Base-by-base conservation (phyloP, 2,329 filamentous ascomycete species). In the Chaetomiaceae sp. region DNA sequence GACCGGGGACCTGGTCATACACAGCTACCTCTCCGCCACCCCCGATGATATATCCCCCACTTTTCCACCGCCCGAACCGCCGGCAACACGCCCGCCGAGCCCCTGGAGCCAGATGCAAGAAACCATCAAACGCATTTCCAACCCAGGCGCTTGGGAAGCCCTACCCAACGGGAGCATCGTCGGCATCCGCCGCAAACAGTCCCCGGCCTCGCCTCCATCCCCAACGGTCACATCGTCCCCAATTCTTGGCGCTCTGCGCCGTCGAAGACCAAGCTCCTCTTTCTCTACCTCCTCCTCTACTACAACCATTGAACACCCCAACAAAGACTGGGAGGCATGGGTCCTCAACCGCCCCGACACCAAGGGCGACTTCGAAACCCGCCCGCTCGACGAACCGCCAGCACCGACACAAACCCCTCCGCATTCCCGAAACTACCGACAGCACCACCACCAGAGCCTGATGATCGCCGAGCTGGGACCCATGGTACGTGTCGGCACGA, bases 381-480 rank as follows among this genome's bases (percentile, higher is more conserved):
- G 60, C 26, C 69, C 70, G 8, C 65, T 79, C 11, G 67, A 69
- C 43, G 55, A 63, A 6, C 29, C 29, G 29, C 12, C 12, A 26
- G 6, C 35, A 3, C 8, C 18, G 9, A 32, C n/a, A 14, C 3
- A n/a, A 32, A 7, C n/a, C n/a, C n/a, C n/a, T n/a, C n/a, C n/a
- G n/a, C 29, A 6, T 32, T 6, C 4, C 29, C 29, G 11, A n/a
- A 6, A n/a, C 12, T 14, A n/a, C 12, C 12, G 14, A 3, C 29
- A n/a, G 4, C 3, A 32, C 29, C 29, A 24, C 22, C 68, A 32
- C 59, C 67, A 42, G 29, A 32, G 15, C 47, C 69, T 90, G 4
- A 78, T 87, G 38, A 79, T 88, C 18, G 76, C 76, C 2, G 73
- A 73, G 37, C 68, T 84, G 1, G 86, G 86, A 0, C 85, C 85